Percentiles rank a stretch among this genome's conserved stretches.
phyloP scores from a whole-genome alignment of 305 asterid species.

The Petunia hybrid region DNA sequence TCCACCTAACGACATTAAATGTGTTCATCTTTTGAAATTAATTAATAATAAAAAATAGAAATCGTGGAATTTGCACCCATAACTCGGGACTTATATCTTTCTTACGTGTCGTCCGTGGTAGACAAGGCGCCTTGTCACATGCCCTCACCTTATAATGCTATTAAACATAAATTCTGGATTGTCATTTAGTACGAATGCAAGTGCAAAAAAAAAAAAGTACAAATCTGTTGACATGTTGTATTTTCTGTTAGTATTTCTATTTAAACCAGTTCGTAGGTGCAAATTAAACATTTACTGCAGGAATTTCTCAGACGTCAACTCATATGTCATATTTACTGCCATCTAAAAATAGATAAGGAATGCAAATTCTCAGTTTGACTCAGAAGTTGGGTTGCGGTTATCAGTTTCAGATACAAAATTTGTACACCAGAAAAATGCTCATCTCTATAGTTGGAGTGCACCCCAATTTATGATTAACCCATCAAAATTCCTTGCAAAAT shows the following conservation, averaged over 20 bases:
- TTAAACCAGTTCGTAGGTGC: constrained; percentile 8
- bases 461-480: too few relatives aligned
- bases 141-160: constrained; percentile 8
- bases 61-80: not conserved
- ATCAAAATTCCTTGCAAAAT: too few relatives aligned
- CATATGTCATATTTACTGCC: not conserved
- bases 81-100: constrained; percentile 7
- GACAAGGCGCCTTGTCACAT: not conserved
- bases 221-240: not conserved
- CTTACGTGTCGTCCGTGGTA: not conserved
- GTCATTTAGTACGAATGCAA: not conserved
- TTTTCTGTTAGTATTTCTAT: not conserved
- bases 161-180: constrained; percentile 11
- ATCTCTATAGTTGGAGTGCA: not conserved
- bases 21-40: not conserved
- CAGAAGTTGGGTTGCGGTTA: not conserved
- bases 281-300: constrained; percentile 19
- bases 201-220: not conserved
- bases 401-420: not conserved
- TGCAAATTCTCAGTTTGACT: not conserved
- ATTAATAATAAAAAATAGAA: not conserved
- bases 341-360: constrained; percentile 16
- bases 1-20: not conserved
- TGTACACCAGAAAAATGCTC: not conserved
- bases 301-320: not conserved